Evolutionary conservation across 2,329 filamentous ascomycete species (phyloP).

Genomic region (Ceratocystis harringtonii): DNA sequence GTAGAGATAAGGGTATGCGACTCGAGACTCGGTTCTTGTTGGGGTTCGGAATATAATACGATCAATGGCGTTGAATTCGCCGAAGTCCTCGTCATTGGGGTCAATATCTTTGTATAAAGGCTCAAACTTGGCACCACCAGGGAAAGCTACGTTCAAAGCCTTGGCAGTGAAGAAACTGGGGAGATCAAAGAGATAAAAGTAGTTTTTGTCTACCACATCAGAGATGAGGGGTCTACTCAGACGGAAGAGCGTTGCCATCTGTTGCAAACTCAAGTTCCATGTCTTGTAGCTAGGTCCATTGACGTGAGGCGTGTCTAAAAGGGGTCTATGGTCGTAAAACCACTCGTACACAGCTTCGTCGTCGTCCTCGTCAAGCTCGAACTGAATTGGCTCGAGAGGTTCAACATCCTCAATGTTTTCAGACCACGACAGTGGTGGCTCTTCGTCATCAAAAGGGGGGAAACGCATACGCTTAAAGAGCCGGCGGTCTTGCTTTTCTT

Average conservation of each 20-base stretch:
- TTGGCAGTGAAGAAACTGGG: constrained; percentile 94
- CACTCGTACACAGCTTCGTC: constrained; percentile 85
- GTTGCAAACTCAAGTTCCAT: constrained; percentile 83
- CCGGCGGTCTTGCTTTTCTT: constrained; percentile 89
- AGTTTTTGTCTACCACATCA: constrained; percentile 89
- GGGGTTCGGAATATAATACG: constrained; percentile 96
- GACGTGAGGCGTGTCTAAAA: constrained; percentile 82
- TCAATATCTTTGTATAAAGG: constrained; percentile 97
- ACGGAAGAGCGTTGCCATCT: constrained; percentile 92
- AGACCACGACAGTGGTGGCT: constrained; percentile 92
- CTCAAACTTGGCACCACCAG: constrained; percentile 93
- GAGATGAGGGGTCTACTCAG: constrained; percentile 81
- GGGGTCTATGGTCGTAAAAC: constrained; percentile 90
- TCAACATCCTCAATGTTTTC: constrained; percentile 99
- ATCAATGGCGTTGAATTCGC: constrained; percentile 98
- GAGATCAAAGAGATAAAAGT: constrained; percentile 93
- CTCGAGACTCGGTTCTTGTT: constrained; percentile 87
- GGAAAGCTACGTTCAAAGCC: constrained; percentile 89
- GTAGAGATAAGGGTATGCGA: constrained; percentile 88
- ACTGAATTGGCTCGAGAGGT: constrained; percentile 91
- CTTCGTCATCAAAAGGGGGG: constrained; percentile 95
- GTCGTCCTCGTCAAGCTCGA: constrained; percentile 91
- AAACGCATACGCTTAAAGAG: constrained; percentile 99
- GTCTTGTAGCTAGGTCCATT: constrained; percentile 93
- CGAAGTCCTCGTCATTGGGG: constrained; percentile 97